Conservation (phyloP, 768 basidiomycete species). For the Tricholoma sp. region DNA sequence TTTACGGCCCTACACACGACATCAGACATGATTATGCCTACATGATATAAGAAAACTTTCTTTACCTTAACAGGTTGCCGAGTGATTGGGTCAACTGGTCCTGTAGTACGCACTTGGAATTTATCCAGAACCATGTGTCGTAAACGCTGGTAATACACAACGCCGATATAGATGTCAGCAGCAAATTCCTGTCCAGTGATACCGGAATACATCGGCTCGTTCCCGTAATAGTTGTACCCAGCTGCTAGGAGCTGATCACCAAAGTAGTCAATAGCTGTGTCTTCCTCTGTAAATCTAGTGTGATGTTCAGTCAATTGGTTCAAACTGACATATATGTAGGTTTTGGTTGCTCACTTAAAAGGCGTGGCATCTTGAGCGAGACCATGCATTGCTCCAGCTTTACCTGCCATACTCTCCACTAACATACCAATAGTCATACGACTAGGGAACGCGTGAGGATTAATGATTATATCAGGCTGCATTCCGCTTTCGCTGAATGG, state of each 20-base stretch:
- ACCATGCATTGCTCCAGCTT: constrained; percentile 97
- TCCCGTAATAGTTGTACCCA: constrained; percentile 98
- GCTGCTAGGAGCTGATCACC: constrained; percentile 90
- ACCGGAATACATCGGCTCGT: constrained; percentile 99
- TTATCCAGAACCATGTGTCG: constrained; percentile 99
- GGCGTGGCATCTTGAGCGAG: constrained; percentile 98
- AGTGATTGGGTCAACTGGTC: constrained; percentile 93
- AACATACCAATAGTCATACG: constrained; percentile 99
- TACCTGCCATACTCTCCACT: constrained; percentile 99
- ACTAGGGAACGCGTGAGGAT: constrained; percentile 98
- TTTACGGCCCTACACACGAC: constrained; percentile 75
- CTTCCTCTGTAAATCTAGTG: constrained; percentile 85
- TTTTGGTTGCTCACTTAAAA: constrained; percentile 69
- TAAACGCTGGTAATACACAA: constrained; percentile 97
- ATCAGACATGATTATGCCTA: not conserved
- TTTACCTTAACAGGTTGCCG: constrained; percentile 92
- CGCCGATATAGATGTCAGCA: constrained; percentile 97
- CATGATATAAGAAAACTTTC: constrained; percentile 4
- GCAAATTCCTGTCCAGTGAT: constrained; percentile 98
- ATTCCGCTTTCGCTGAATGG: constrained; percentile 98
- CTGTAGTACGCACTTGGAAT: constrained; percentile 98
- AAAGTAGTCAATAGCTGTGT: constrained; percentile 97
- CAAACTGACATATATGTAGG: constrained; percentile 2
- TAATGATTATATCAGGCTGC: constrained; percentile 99
- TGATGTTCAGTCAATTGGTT: constrained; percentile 9